Evolutionary conservation across 75 land plant genomes (phyloP), one percentile per base, ranked within the genome.

Genomic region (Chamaecyparis obtusa): DNA sequence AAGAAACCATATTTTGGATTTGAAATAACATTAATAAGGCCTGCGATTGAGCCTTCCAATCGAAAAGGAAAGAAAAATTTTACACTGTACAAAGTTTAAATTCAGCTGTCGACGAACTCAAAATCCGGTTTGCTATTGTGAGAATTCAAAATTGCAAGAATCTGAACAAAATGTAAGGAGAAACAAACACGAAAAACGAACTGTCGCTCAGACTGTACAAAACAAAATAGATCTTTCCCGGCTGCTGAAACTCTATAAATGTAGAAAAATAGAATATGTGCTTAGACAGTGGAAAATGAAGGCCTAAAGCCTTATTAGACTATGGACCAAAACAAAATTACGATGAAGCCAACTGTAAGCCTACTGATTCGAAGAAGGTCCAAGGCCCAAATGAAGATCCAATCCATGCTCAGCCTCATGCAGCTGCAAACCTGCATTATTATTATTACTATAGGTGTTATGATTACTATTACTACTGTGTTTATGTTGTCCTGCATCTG

Each of bases 301-400:
- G 69, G 69, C 69, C 69, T 64, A 5, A 27, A 64, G 69, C 69
- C 69, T 64, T 64, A 27, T 64, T 64, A 64, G n/a, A 64, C 9
- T 27, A 64, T 64, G 69, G 30, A 64, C 9, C 69, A 24, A 24
- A 24, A 64, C n/a, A 64, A 64, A 64, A 64, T 21, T 64, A 17
- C 24, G 64, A 57, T 57, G 24, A 57, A 57, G 64, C 57, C 57
- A 55, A 3, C 21, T 60, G 0, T 60, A 6, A 19, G 67, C 24
- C 69, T 64, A 64, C 5, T 24, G 69, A 64, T 64, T 64, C n/a
- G n/a, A 24, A 7, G n/a, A 64, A 64, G 83, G 51, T 3, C 51
- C 83, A n/a, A 81, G 83, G 9, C 83, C 83, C 32, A 81, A 46
- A 13, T 81, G 46, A 41, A 81, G 83, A 46, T 81, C 83, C 83